Evolutionary conservation across 331 rosid species (phyloP), one percentile per base, ranked within the genome.

Genomic region (Telfairia occidentalis): DNA sequence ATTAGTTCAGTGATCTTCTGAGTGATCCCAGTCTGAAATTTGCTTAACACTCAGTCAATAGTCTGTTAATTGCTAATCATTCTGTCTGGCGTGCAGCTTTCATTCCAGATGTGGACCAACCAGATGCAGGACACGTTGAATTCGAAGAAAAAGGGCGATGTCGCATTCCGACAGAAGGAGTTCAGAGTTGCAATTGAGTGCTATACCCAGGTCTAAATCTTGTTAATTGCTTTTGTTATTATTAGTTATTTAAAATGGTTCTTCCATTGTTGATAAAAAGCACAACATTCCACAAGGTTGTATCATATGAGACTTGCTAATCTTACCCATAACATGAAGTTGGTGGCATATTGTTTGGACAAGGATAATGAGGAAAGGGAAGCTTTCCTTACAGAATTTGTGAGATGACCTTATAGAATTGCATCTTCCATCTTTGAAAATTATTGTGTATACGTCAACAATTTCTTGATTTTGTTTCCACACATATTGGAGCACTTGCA

Each of bases 21-120:
- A 45, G 42, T 46, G 42, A 45, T 2, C 34, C 16, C 23, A 13
- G 12, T 67, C 54, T 67, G 73, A 67, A 66, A 21, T 40, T 11
- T 66, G 34, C n/a, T 4, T 71, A 28, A 37, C 40, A 18, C 30
- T 49, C 24, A 46, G 76, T 53, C 21, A 7, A 46, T 48, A 52
- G 75, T 71, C 73, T 64, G 64, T 81, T 87, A 58, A 81, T 77
- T 78, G 48, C 9, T 55, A 26, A 77, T 35, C 19, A 24, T 30
- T 45, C 23, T 63, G 50, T 52, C 34, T 75, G 54, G 67, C 53
- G 24, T 85, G 80, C 90, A 95, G 96, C 97, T 91, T 80, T 95
- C 98, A 5, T 95, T 90, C 80, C 97, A 94, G 82, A 90, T 94
- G 96, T 94, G 97, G 97, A 91, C 98, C 74, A 88, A 91, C 80